Conservation (phyloP, 768 basidiomycete species). For the Dentipellis fragilis region DNA sequence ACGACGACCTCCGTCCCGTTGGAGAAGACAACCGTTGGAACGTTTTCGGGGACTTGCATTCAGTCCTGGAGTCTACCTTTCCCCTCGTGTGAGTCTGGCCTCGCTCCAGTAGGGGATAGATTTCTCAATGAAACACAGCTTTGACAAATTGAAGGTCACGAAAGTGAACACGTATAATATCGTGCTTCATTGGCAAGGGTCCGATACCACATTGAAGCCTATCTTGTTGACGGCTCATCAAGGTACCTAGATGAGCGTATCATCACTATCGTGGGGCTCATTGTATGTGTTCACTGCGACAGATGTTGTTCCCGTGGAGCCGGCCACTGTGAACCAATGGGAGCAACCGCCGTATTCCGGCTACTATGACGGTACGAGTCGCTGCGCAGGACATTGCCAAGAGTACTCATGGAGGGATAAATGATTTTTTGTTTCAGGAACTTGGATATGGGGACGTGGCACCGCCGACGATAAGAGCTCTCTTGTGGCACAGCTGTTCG, state of each 20-base stretch:
- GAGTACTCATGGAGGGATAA: too few relatives aligned
- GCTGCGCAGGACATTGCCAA: too few relatives aligned
- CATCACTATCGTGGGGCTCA: not conserved
- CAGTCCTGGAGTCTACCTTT: constrained; percentile 27
- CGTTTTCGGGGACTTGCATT: constrained; percentile 23
- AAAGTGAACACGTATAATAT: constrained; percentile 72
- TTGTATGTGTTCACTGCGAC: not conserved
- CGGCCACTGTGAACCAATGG: constrained; percentile 35
- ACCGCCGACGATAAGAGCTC: constrained; percentile 61
- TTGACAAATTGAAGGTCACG: constrained; percentile 46
- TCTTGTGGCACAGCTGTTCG: constrained; percentile 46
- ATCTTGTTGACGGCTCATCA: constrained; percentile 61
- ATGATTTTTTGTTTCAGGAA: constrained; percentile 22
- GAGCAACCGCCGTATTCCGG: constrained; percentile 45
- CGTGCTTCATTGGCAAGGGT: constrained; percentile 63
- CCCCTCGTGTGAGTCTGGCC: constrained; percentile 25
- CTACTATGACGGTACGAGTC: constrained; percentile 30
- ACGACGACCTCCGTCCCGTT: constrained; percentile 18
- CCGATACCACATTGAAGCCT: constrained; percentile 51
- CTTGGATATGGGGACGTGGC: constrained; percentile 70
- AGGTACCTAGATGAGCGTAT: constrained; percentile 26
- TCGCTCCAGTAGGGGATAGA: not conserved
- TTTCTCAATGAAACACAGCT: not conserved
- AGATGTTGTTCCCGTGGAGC: constrained; percentile 50
- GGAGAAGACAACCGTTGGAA: constrained; percentile 25